These are phyloP conservation scores for Artemisia tridentata DNA, from an alignment of 129 eudicot genomes.

Conservation along the genomic window DNA sequence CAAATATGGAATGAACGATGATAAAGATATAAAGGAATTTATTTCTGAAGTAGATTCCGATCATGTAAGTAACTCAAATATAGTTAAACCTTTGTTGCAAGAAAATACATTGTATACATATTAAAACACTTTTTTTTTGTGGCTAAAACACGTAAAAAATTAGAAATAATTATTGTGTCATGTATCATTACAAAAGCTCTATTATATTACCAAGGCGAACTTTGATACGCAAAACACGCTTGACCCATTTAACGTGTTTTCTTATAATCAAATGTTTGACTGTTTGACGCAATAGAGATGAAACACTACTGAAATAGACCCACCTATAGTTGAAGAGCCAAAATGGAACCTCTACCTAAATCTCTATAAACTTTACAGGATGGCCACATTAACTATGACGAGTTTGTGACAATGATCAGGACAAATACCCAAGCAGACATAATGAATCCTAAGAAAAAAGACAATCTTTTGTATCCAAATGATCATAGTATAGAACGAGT, in stretches of 20 bases:
- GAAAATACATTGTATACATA: neutral
- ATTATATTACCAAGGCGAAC: neutral
- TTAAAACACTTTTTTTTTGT: too few relatives aligned
- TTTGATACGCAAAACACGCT: neutral
- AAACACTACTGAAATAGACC: neutral
- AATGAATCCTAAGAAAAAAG: conserved; percentile 59
- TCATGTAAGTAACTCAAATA: conserved; percentile 47
- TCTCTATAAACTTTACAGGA: conserved; percentile 54
- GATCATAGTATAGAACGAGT: neutral
- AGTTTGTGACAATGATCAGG: conserved; percentile 93
- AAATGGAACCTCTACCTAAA: neutral
- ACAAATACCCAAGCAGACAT: conserved; percentile 64
- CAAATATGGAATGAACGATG: conserved; percentile 67
- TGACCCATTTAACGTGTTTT: neutral
- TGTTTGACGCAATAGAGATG: neutral
- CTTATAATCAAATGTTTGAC: neutral
- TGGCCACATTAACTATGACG: conserved; percentile 87
- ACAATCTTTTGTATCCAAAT: conserved; percentile 39
- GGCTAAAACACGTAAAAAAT: too few relatives aligned
- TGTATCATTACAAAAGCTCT: too few relatives aligned
- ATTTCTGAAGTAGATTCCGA: conserved; percentile 69
- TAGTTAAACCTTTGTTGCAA: too few relatives aligned
- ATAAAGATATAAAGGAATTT: conserved; percentile 68
- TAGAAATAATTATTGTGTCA: neutral
- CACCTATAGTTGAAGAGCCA: neutral